Evolutionary conservation across 2,329 filamentous ascomycete species (phyloP).

Genomic region (Microdochium nivale): DNA sequence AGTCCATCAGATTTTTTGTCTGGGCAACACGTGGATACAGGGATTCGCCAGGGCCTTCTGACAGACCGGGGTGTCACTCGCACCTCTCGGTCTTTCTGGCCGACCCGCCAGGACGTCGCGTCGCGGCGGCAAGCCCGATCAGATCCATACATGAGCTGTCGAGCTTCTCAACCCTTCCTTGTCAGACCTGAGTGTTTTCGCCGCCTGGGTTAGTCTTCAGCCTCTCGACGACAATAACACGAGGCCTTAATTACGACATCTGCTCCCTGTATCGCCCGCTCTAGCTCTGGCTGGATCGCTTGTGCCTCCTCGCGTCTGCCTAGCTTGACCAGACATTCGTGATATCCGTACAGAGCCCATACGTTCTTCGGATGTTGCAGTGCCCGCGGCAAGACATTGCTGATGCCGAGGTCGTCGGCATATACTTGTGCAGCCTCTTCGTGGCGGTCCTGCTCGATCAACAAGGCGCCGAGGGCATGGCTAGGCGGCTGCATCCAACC

Average conservation of each 20-base stretch:
- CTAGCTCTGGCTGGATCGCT: conserved; percentile 14
- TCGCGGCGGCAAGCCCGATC: background rate
- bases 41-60: background rate
- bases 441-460: conserved; percentile 56
- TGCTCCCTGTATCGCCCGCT: conserved; percentile 12
- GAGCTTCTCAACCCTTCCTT: background rate
- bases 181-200: background rate
- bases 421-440: conserved; percentile 50
- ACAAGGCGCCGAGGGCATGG: conserved; percentile 61
- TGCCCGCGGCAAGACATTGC: conserved; percentile 52
- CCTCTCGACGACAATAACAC: conserved; percentile 23
- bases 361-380: conserved; percentile 64
- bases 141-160: background rate
- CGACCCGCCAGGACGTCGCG: background rate
- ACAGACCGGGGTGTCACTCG: background rate
- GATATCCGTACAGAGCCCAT: conserved; percentile 65
- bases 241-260: conserved; percentile 24
- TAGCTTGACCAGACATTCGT: conserved; percentile 56
- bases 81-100: background rate
- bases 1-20: too few relatives aligned
- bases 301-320: conserved; percentile 33
- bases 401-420: conserved; percentile 50
- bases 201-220: background rate
- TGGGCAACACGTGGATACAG: background rate
- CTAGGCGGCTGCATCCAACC: conserved; percentile 70